Conservation (phyloP, 176 grass and related monocot genomes). For the Secale cereale region DNA sequence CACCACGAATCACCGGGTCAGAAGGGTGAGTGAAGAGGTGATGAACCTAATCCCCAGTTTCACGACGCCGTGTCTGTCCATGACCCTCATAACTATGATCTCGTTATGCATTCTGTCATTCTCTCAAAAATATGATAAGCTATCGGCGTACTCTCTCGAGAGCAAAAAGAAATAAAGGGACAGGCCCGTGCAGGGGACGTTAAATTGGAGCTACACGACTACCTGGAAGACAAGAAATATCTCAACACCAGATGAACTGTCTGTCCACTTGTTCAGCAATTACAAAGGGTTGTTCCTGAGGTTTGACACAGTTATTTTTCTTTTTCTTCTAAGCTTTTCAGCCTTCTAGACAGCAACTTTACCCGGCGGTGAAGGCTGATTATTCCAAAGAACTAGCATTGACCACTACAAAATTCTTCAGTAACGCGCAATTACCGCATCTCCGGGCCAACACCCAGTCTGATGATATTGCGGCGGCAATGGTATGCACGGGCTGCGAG, state of each 20-base stretch:
- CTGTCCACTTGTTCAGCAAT: slow-evolving; percentile 20
- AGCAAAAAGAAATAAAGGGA: not conserved
- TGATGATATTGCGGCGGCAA: too few species aligned
- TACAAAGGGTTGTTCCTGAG: not conserved
- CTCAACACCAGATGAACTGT: not conserved
- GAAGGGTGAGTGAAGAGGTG: not conserved
- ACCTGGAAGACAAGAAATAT: not conserved
- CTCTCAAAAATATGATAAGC: too few species aligned
- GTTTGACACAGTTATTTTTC: slow-evolving; percentile 9
- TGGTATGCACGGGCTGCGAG: not conserved
- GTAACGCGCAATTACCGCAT: slow-evolving; percentile 18
- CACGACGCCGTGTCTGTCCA: not conserved
- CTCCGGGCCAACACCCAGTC: not conserved
- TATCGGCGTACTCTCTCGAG: too few species aligned
- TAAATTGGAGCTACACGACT: not conserved
- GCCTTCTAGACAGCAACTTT: not conserved
- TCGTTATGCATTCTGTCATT: too few species aligned
- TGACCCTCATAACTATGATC: too few species aligned
- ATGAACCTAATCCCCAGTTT: not conserved
- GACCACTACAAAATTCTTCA: slow-evolving; percentile 60
- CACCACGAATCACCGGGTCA: not conserved
- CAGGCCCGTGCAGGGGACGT: not conserved
- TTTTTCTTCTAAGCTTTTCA: not conserved
- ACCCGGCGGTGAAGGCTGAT: not conserved
- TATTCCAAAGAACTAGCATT: slow-evolving; percentile 49